phyloP scores from a whole-genome alignment of 2,329 filamentous ascomycete species.

The Aspergillus intermedius region DNA sequence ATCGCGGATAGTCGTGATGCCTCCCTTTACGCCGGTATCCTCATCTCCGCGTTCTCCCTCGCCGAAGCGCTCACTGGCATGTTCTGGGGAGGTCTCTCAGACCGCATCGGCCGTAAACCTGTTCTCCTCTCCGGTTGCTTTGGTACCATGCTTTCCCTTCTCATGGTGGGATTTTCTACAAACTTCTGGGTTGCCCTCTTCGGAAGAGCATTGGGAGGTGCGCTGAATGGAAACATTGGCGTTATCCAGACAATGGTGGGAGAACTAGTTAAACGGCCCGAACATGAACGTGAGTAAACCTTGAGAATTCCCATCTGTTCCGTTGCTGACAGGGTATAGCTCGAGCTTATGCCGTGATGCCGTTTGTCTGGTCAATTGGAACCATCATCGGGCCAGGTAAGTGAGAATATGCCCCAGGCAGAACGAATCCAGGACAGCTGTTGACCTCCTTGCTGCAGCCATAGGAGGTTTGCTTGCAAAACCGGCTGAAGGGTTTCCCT shows the following conservation, averaged over 20 bases:
- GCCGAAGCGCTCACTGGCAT: conserved; percentile 78
- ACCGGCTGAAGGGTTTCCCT: conserved; percentile 67
- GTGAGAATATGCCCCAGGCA: conserved; percentile 2
- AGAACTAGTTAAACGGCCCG: conserved; percentile 73
- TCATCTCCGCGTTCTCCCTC: conserved; percentile 79
- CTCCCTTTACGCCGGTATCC: conserved; percentile 78
- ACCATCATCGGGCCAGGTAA: conserved; percentile 71
- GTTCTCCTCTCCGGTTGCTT: conserved; percentile 73
- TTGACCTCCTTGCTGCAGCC: conserved; percentile 36
- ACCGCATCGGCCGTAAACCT: conserved; percentile 76
- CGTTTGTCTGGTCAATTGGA: conserved; percentile 86
- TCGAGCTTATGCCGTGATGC: conserved; percentile 84
- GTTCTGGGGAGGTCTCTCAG: conserved; percentile 80
- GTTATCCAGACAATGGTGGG: conserved; percentile 91
- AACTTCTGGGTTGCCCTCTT: conserved; percentile 78
- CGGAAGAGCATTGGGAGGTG: conserved; percentile 69
- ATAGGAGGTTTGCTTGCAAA: conserved; percentile 83
- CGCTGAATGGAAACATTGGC: conserved; percentile 86
- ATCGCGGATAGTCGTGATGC: conserved; percentile 67
- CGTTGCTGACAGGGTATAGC: conserved; percentile 44
- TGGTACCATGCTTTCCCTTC: conserved; percentile 74
- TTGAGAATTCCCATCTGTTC: not conserved
- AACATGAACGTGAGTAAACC: conserved; percentile 68
- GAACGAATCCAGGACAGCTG: not conserved
- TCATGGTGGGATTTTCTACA: conserved; percentile 73